A percentile compares a stretch with the other conserved stretches of the same genome.
phyloP scores from a whole-genome alignment of 495 filamentous ascomycete species.

The Penicillium paxilli region DNA sequence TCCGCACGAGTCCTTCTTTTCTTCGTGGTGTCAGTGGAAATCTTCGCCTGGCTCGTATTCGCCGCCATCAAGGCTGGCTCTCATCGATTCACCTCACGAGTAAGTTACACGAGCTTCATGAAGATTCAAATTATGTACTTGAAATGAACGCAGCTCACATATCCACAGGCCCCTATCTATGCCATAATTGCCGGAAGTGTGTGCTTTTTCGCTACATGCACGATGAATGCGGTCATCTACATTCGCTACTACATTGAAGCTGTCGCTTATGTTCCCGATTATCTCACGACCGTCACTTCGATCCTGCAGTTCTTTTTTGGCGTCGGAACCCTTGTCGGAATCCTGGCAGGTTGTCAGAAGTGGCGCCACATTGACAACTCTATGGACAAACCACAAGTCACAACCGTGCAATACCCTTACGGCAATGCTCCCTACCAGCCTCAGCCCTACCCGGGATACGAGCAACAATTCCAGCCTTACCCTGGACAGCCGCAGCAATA shows the following conservation, averaged over 20 bases:
- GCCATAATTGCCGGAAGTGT: conserved; percentile 13
- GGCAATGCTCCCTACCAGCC: neutral
- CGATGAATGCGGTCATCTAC: conserved; percentile 14
- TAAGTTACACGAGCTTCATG: conserved; percentile 14
- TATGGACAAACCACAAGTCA: neutral
- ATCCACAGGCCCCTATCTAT: conserved; percentile 11
- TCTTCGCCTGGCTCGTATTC: conserved; percentile 21
- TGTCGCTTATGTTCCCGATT: neutral
- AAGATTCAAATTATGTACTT: too few relatives aligned
- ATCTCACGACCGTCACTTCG: conserved; percentile 2
- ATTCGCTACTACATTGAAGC: conserved; percentile 19
- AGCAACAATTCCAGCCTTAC: conserved; percentile 5
- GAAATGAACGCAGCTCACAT: conserved; percentile 1
- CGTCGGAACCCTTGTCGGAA: conserved; percentile 21
- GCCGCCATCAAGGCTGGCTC: conserved; percentile 20
- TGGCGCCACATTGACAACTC: conserved; percentile 15
- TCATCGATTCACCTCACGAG: conserved; percentile 20
- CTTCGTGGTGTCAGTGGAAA: conserved; percentile 21
- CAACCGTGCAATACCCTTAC: conserved; percentile 11
- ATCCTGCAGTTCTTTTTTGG: conserved; percentile 21
- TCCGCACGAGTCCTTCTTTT: conserved; percentile 12
- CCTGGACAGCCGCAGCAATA: conserved; percentile 6
- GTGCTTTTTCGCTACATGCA: conserved; percentile 20
- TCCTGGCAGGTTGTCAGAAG: conserved; percentile 21
- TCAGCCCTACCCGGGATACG: neutral